A percentile compares a stretch with the other conserved stretches of the same genome.
Evolutionary conservation across 1,284 basidiomycete species (phyloP).

Genomic region (Tremellales sp.): DNA sequence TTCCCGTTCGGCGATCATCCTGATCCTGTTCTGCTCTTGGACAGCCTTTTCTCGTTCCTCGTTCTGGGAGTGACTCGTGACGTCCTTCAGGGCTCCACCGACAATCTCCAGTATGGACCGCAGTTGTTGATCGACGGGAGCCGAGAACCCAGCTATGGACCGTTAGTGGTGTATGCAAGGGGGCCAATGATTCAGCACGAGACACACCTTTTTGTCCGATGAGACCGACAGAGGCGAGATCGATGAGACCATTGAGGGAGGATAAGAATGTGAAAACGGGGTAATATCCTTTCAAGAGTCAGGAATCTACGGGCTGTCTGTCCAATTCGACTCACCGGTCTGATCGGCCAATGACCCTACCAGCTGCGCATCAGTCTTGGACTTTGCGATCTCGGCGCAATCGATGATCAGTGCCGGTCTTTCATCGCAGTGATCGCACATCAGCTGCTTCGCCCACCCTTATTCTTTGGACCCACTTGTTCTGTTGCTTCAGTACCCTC

Average conservation of each 20-base stretch:
- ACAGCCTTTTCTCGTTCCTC: slow-evolving; percentile 50
- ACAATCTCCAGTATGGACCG: slow-evolving; percentile 81
- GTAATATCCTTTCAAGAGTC: slow-evolving; percentile 57
- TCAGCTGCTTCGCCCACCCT: slow-evolving; percentile 1
- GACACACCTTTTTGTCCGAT: slow-evolving; percentile 84
- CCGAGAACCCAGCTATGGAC: slow-evolving; percentile 71
- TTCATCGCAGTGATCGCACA: slow-evolving; percentile 4
- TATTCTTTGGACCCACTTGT: slow-evolving; percentile 55
- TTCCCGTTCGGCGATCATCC: slow-evolving; percentile 19
- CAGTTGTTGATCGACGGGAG: slow-evolving; percentile 77
- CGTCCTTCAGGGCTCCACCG: slow-evolving; percentile 64
- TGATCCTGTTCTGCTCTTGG: slow-evolving; percentile 22
- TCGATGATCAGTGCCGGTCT: slow-evolving; percentile 76
- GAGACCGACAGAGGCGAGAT: slow-evolving; percentile 85
- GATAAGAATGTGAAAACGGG: slow-evolving; percentile 86
- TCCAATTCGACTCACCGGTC: slow-evolving; percentile 56
- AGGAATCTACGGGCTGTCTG: not conserved
- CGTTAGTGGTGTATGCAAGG: no score
- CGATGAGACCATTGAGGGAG: slow-evolving; percentile 79
- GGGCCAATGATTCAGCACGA: not conserved
- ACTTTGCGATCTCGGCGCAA: slow-evolving; percentile 69
- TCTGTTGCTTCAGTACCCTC: slow-evolving; percentile 58
- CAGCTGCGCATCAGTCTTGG: slow-evolving; percentile 67
- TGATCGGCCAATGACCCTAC: slow-evolving; percentile 69
- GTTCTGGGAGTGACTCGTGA: slow-evolving; percentile 45